A percentile compares a stretch with the other conserved stretches of the same genome.
Conservation (phyloP, 371 early-diverging fungal genomes). For the Basidiobolus meristosporus region DNA sequence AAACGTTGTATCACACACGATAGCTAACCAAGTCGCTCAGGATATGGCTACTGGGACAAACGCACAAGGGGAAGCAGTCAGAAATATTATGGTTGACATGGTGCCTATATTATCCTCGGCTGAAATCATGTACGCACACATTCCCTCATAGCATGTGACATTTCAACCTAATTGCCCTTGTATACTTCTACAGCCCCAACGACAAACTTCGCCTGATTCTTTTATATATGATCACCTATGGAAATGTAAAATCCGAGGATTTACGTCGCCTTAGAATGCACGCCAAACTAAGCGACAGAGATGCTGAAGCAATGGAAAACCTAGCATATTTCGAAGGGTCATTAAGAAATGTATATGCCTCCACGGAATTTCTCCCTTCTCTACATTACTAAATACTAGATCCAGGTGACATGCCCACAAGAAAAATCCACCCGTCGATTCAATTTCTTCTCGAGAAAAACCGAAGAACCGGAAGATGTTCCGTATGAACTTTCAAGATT, state of each 20-base stretch:
- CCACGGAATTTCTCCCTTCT: too few relatives aligned
- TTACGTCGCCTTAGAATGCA: slow-evolving; percentile 42
- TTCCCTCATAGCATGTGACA: not conserved
- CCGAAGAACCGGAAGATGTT: slow-evolving; percentile 25
- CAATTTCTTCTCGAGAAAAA: too few relatives aligned
- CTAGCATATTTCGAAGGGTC: slow-evolving; percentile 13
- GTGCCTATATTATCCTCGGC: slow-evolving; percentile 63
- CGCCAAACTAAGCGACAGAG: slow-evolving; percentile 51
- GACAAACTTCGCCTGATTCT: slow-evolving; percentile 78
- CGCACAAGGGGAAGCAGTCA: slow-evolving; percentile 52
- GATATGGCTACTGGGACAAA: slow-evolving; percentile 81
- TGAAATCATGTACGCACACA: slow-evolving; percentile 23
- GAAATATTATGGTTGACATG: slow-evolving; percentile 61
- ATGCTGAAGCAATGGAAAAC: slow-evolving; percentile 62
- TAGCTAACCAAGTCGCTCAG: slow-evolving; percentile 17
- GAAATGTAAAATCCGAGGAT: slow-evolving; percentile 40
- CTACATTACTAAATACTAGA: too few relatives aligned
- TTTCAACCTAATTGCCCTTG: not conserved
- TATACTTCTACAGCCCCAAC: slow-evolving; percentile 12
- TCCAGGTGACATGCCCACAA: too few relatives aligned
- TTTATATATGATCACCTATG: slow-evolving; percentile 57
- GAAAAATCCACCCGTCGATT: too few relatives aligned
- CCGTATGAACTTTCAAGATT: slow-evolving; percentile 50
- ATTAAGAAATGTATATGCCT: too few relatives aligned
- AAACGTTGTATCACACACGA: too few relatives aligned